Conservation (phyloP, 2,329 filamentous ascomycete genomes). For the Cercospora nicotianae region DNA sequence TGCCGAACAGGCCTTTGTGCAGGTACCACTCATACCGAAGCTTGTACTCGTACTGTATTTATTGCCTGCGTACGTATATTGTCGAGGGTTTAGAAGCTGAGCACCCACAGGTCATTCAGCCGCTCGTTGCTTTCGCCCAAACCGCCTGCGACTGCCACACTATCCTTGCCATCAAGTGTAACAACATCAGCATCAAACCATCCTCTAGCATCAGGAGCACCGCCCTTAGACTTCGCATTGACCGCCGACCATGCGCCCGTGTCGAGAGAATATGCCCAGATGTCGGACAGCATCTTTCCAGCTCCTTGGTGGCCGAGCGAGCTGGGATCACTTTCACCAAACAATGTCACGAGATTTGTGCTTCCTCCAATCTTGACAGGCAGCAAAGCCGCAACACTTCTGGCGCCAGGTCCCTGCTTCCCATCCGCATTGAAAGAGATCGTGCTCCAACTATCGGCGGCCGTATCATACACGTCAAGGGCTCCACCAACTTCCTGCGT, state of each 20-base stretch:
- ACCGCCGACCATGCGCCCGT: constrained; percentile 41
- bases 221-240: constrained; percentile 24
- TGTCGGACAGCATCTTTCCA: constrained; percentile 57
- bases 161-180: constrained; percentile 35
- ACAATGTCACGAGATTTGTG: constrained; percentile 50
- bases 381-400: constrained; percentile 53
- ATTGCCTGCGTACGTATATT: not conserved
- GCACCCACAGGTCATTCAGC: constrained; percentile 52
- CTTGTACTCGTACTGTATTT: not conserved
- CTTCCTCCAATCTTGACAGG: constrained; percentile 42
- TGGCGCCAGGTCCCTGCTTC: constrained; percentile 46
- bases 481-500: constrained; percentile 66
- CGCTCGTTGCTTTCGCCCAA: constrained; percentile 55
- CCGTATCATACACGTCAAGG: constrained; percentile 61
- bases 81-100: constrained; percentile 31
- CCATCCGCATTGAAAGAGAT: constrained; percentile 46
- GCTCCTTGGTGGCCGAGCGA: constrained; percentile 55
- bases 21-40: not conserved
- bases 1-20: constrained; percentile 5
- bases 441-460: constrained; percentile 45
- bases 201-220: constrained; percentile 46
- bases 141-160: constrained; percentile 52
- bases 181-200: constrained; percentile 57
- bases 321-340: constrained; percentile 57
- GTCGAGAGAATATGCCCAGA: constrained; percentile 50